Evolutionary conservation across 1,284 basidiomycete species (phyloP).

Genomic region (Cerioporus squamosus): DNA sequence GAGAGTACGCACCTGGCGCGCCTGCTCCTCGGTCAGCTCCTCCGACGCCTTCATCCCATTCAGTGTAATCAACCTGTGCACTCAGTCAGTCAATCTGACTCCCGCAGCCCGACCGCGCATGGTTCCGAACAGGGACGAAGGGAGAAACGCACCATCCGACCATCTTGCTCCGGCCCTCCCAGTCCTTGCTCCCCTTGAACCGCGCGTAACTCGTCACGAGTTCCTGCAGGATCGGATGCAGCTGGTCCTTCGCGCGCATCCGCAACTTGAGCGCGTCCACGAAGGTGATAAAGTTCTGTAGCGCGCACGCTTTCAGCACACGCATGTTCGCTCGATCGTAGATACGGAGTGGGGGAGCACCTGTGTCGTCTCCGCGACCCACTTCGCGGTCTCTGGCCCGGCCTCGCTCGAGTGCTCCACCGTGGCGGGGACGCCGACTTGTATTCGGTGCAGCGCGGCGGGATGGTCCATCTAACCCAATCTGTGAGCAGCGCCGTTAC

Average conservation of each 20-base stretch:
- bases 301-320: background rate
- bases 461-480: slow-evolving; percentile 90
- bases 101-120: background rate
- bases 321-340: too few species aligned
- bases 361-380: slow-evolving; percentile 99
- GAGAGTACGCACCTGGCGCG: slow-evolving; percentile 76
- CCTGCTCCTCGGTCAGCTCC: slow-evolving; percentile 95
- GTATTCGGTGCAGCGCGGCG: slow-evolving; percentile 88
- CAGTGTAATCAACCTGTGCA: slow-evolving; percentile 86
- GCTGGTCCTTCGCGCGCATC: slow-evolving; percentile 93
- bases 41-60: slow-evolving; percentile 98
- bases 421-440: slow-evolving; percentile 95
- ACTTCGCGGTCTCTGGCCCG: slow-evolving; percentile 89
- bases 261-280: slow-evolving; percentile 97
- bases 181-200: slow-evolving; percentile 92
- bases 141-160: slow-evolving; percentile 77
- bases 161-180: slow-evolving; percentile 93
- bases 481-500: too few species aligned
- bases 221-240: slow-evolving; percentile 94
- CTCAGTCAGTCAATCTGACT: background rate
- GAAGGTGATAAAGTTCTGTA: slow-evolving; percentile 94
- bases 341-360: slow-evolving; percentile 43
- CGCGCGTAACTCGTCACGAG: slow-evolving; percentile 91
- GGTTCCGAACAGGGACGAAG: background rate
- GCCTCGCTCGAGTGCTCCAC: slow-evolving; percentile 90